These are phyloP conservation scores for Calonectria leucothoes DNA, from an alignment of 2,329 filamentous ascomycete species.

Conservation along the genomic window DNA sequence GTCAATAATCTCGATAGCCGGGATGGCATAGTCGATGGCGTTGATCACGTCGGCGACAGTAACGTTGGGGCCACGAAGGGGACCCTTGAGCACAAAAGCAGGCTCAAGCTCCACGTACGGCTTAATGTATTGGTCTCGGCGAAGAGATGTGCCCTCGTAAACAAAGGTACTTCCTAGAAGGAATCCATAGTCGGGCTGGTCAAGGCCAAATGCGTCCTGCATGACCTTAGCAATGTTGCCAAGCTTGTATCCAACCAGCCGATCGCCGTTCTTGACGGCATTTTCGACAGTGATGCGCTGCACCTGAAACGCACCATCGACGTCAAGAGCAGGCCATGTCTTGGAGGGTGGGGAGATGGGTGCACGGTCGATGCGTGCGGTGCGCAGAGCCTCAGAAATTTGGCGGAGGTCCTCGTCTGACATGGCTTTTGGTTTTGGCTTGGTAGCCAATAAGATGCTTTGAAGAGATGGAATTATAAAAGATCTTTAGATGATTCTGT, in stretches of 20 bases:
- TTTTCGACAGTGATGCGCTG: constrained; percentile 35
- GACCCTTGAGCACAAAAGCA: constrained; percentile 40
- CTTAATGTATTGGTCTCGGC: constrained; percentile 37
- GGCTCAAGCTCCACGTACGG: constrained; percentile 44
- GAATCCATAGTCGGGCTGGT: constrained; percentile 44
- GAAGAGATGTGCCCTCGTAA: constrained; percentile 39
- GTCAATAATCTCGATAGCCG: constrained; percentile 45
- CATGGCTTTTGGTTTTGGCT: background rate
- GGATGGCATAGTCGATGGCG: constrained; percentile 43
- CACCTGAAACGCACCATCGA: constrained; percentile 37
- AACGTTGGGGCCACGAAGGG: constrained; percentile 38
- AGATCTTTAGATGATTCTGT: background rate
- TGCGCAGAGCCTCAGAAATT: constrained; percentile 31
- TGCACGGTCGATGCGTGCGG: constrained; percentile 29
- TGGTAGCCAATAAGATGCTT: background rate
- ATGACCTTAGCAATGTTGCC: constrained; percentile 46
- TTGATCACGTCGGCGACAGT: constrained; percentile 44
- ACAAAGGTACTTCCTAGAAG: constrained; percentile 38
- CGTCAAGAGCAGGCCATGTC: constrained; percentile 34
- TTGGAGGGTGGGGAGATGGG: constrained; percentile 36
- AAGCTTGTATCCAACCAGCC: constrained; percentile 43
- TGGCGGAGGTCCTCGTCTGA: constrained; percentile 17
- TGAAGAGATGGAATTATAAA: no score
- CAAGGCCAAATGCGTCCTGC: constrained; percentile 43
- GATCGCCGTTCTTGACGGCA: constrained; percentile 36